These are phyloP conservation scores for Cucurbita ficifolia DNA, from an alignment of 306 rosid species.

Conservation along the genomic window DNA sequence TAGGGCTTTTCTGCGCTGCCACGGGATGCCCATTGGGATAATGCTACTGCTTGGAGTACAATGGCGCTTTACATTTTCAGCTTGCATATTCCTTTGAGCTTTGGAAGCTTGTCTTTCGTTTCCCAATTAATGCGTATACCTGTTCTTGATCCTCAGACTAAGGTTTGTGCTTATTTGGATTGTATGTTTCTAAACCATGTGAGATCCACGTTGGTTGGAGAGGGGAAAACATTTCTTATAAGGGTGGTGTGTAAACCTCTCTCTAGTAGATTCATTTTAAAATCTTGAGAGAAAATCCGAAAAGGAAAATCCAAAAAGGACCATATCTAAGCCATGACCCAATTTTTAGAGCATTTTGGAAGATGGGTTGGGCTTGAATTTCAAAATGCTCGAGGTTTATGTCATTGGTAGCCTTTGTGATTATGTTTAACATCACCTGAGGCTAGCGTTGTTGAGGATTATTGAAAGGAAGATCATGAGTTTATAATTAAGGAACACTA, in stretches of 20 bases:
- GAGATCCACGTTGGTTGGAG: no score
- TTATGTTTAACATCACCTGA: not conserved
- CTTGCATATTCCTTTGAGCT: constrained; percentile 82
- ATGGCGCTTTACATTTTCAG: constrained; percentile 51
- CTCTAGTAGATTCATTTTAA: no score
- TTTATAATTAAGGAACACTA: no score
- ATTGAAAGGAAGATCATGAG: no score
- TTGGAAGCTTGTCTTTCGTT: constrained; percentile 59
- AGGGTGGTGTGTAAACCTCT: no score
- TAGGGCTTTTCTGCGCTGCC: constrained; percentile 52
- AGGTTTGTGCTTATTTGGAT: constrained; percentile 16
- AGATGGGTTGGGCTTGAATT: not conserved
- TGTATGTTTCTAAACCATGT: no score
- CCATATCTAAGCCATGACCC: not conserved
- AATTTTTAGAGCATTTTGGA: not conserved
- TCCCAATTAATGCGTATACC: constrained; percentile 28
- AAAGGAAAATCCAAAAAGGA: no score
- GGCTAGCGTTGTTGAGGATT: no score
- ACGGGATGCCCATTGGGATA: constrained; percentile 47
- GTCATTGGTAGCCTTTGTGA: not conserved
- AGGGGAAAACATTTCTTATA: no score
- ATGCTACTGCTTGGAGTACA: constrained; percentile 40
- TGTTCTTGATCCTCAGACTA: constrained; percentile 47
- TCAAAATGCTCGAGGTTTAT: not conserved
- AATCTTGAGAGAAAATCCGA: no score